Base-by-base conservation (phyloP, 768 basidiomycete species). In the Leucocoprinus birnbaumii region DNA sequence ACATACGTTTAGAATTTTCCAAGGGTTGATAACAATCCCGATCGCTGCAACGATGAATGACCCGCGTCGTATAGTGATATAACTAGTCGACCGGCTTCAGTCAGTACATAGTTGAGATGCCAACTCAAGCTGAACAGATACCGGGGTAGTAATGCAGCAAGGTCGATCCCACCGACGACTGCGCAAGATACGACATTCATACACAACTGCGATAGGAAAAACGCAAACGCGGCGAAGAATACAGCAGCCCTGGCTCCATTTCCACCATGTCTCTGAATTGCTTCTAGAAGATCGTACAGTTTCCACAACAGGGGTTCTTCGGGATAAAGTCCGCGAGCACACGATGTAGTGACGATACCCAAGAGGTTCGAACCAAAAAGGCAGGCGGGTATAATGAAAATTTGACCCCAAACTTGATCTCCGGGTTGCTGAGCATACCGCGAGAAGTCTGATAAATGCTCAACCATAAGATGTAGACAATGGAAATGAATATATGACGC, bases 81-180 rank as follows among this genome's bases (percentile, higher is more conserved):
- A 66, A n/a, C 65, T 50, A n/a, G 10, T 13, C 7, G 14, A 21
- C 11, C 31, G 11, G n/a, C n/a, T n/a, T n/a, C n/a, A 31, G 11
- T 31, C 5, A 31, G 11, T 31, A 11, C 11, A 11, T 11, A 31
- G 31, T 31, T 11, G 31, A 31, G 5, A 5, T 11, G 11, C 11
- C 11, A 5, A 31, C 31, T 31, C 5, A 31, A 11, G 11, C 5
- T 11, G 14, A 41, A 14, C 8, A 41, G 8, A 19, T 19, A 50
- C 48, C 34, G 31, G 14, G 69, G 69, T 0, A 66, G 44, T 3
- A 70, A 46, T 1, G 69, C 67, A 10, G 69, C 65, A 1, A 68
- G 59, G 41, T 70, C 67, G 65, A 68, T 70, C 13, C 67, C 69
- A 2, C 69, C 69, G 24, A 70, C 69, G 0, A 68, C 65, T 2